Base-by-base conservation (phyloP, 345 rosid genomes). In the Citrus australasica region DNA sequence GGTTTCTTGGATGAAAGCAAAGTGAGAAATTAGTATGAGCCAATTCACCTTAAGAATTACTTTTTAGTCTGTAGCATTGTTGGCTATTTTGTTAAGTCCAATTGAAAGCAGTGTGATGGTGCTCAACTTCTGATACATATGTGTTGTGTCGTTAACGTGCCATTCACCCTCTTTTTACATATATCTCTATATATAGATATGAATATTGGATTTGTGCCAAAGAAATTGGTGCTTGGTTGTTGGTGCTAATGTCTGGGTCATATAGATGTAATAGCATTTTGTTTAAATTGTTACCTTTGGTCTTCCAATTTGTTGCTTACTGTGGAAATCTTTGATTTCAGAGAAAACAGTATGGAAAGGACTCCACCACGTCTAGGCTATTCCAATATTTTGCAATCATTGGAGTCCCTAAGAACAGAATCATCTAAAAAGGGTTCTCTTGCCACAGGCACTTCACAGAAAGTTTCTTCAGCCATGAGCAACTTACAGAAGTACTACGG, bases 381-480 rank as follows among this genome's bases (percentile, higher is more conserved):
- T 78, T 78, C 82, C 48, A 70, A 73, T 61, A 14, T 81, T 63
- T 69, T 83, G 69, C 86, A 83, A 40, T 86, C 91, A 22, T 82
- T 88, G 2, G 85, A 85, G 76, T 75, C 89, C 35, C 80, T 84
- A 51, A 83, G 84, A 71, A 48, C 75, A 66, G 84, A 83, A 66
- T 72, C 89, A 37, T 51, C 87, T 32, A 73, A 78, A 60, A 71
- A 78, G 78, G 82, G 81, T 67, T 87, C 93, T 79, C 80, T 87
- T 60, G 89, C 90, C 69, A 86, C 86, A 88, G 75, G 79, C 84
- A 80, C 86, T 13, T 76, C 76, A 58, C 67, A 69, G 74, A 85
- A 82, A 73, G 80, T 81, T 64, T 87, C 93, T 83, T 82, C 90
- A 59, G 90, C 93, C 71, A 90, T 90, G 93, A 82, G 82, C 85